A percentile compares a stretch with the other conserved stretches of the same genome.
Evolutionary conservation across 2,329 filamentous ascomycete species (phyloP).

Genomic region (Bipolaris cookei): DNA sequence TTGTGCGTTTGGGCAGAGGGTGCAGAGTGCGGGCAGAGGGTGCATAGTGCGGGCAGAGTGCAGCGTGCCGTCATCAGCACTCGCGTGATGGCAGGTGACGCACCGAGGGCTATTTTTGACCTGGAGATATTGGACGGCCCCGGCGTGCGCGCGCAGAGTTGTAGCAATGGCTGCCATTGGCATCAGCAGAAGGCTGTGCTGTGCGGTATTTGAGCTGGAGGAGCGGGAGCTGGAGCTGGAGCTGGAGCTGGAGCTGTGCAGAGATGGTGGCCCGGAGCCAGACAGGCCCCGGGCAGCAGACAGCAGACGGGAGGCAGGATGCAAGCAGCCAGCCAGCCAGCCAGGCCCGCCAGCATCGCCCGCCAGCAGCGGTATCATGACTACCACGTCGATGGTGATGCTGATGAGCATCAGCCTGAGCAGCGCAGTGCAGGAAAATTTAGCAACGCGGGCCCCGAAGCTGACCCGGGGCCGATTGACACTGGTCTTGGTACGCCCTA

Average conservation of each 20-base stretch:
- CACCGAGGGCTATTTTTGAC: slow-evolving; percentile 38
- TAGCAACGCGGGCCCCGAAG: slow-evolving; percentile 18
- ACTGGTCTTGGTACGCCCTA: too few relatives aligned
- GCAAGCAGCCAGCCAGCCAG: too few relatives aligned
- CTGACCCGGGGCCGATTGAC: slow-evolving; percentile 10
- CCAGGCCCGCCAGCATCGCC: too few relatives aligned
- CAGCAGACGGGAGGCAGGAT: too few relatives aligned
- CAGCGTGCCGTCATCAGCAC: not conserved
- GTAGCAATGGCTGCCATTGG: slow-evolving; percentile 13
- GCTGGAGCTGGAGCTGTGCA: too few relatives aligned
- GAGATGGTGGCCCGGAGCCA: too few relatives aligned
- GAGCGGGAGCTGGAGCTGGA: too few relatives aligned
- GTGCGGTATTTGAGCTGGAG: not conserved
- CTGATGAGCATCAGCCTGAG: not conserved
- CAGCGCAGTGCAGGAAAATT: slow-evolving; percentile 3
- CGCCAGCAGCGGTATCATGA: too few relatives aligned
- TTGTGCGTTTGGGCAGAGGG: slow-evolving; percentile 2
- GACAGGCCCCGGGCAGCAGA: too few relatives aligned
- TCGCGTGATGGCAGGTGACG: slow-evolving; percentile 26
- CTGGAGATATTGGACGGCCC: slow-evolving; percentile 30
- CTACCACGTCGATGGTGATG: too few relatives aligned
- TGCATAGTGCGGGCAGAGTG: slow-evolving; percentile 5
- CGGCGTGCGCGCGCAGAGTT: slow-evolving; percentile 26
- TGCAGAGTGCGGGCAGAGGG: slow-evolving; percentile 8
- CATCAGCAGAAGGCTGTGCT: not conserved